These are phyloP conservation scores for Conticribra guillardii DNA, from an alignment of 108 stramenopile species.

Conservation along the genomic window DNA sequence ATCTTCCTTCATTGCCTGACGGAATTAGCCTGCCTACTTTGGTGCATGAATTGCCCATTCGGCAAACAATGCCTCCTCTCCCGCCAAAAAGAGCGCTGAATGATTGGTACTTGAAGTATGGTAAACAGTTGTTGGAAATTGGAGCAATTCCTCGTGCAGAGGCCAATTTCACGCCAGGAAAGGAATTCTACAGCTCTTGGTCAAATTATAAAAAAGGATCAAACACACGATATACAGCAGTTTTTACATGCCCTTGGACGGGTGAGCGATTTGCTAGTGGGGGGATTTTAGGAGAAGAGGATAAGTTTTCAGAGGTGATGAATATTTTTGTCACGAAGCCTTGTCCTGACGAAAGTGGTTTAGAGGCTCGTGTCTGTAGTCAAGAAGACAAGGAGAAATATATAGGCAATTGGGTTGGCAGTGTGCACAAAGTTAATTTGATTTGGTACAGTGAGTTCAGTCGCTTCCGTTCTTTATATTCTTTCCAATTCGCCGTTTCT, in stretches of 20 bases:
- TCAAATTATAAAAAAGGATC: not conserved
- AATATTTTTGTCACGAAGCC: not conserved
- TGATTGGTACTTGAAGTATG: not conserved
- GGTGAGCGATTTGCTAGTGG: not conserved
- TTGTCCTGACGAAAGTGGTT: not conserved
- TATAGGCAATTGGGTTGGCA: too few relatives aligned
- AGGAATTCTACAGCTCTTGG: not conserved
- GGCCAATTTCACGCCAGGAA: not conserved
- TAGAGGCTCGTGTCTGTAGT: not conserved
- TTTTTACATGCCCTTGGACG: not conserved
- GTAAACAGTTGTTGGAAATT: not conserved
- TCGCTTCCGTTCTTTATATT: too few relatives aligned
- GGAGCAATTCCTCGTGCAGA: not conserved
- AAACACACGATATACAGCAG: not conserved
- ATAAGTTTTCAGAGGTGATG: not conserved
- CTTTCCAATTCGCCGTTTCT: not conserved
- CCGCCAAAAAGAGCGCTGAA: not conserved
- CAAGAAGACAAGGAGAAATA: not conserved
- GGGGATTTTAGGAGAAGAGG: not conserved
- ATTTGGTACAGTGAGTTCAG: not conserved
- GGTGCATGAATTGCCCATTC: not conserved
- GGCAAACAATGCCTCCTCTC: not conserved
- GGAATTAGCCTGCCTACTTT: constrained; percentile 6
- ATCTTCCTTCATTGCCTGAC: constrained; percentile 13
- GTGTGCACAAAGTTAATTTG: not conserved